Conservation (phyloP, 805 yeast genomes). For the Monosporozyma aerobia region DNA sequence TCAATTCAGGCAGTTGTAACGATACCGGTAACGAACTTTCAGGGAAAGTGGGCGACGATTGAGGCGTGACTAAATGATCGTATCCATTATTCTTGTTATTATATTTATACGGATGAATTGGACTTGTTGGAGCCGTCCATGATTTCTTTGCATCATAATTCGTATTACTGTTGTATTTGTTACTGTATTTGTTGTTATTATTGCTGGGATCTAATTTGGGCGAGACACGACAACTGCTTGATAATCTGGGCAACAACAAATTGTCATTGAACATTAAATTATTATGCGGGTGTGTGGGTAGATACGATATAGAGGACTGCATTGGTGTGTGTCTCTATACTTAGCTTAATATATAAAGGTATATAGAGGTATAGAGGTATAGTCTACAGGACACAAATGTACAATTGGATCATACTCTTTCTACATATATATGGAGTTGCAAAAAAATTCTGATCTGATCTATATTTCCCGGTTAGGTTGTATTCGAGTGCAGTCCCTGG, state of each 20-base stretch:
- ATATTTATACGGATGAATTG: conserved; percentile 4
- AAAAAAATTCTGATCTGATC: background rate
- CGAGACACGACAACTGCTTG: conserved; percentile 2
- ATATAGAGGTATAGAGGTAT: too few species aligned
- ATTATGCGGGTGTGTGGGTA: background rate
- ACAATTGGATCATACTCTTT: too few species aligned
- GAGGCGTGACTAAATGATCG: conserved; percentile 14
- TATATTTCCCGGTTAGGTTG: background rate
- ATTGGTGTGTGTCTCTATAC: background rate
- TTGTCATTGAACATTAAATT: background rate
- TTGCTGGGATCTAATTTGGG: background rate
- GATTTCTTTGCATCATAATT: conserved; percentile 10
- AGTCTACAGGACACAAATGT: too few species aligned
- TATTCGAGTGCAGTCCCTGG: background rate
- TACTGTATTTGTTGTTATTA: too few species aligned
- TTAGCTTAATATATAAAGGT: too few species aligned
- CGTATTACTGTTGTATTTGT: background rate
- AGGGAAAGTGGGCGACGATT: conserved; percentile 16
- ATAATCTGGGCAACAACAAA: background rate
- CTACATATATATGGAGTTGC: too few species aligned
- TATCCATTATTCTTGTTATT: background rate
- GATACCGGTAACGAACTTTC: background rate
- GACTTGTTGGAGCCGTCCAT: conserved; percentile 28
- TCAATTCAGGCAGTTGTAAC: background rate
- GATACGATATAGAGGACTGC: background rate